These are phyloP conservation scores for Euptelea pleiosperma DNA, from an alignment of 164 flowering plant species.

Conservation along the genomic window DNA sequence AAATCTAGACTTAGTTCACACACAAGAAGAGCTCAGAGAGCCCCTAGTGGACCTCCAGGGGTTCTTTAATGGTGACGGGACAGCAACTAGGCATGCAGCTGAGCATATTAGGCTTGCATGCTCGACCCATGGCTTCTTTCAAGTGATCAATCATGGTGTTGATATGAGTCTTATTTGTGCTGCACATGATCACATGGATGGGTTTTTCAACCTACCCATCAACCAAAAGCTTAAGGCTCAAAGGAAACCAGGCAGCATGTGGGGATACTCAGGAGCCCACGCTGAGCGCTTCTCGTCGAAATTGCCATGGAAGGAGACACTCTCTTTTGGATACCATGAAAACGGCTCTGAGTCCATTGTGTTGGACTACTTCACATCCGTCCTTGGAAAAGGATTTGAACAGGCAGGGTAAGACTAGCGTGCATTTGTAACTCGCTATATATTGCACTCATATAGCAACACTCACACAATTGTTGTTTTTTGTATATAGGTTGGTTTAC, in stretches of 20 bases:
- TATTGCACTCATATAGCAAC: not conserved
- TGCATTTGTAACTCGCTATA: not conserved
- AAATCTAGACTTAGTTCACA: conserved; percentile 13
- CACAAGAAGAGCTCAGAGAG: conserved; percentile 27
- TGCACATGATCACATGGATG: conserved; percentile 21
- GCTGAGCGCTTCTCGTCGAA: conserved; percentile 35
- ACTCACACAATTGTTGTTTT: not conserved
- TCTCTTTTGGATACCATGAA: conserved; percentile 26
- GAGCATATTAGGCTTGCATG: conserved; percentile 33
- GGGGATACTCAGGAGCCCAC: conserved; percentile 40
- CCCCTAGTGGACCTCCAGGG: conserved; percentile 42
- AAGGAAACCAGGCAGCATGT: conserved; percentile 17
- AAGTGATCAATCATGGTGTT: conserved; percentile 48
- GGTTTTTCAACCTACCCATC: conserved; percentile 34
- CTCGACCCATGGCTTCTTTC: conserved; percentile 49
- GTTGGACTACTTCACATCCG: conserved; percentile 18
- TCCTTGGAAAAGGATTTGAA: conserved; percentile 20
- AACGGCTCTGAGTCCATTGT: conserved; percentile 9
- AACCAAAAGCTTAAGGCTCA: conserved; percentile 19
- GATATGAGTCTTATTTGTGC: conserved; percentile 18
- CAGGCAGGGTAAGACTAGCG: conserved; percentile 13
- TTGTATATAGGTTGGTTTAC: conserved; percentile 26
- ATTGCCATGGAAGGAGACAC: conserved; percentile 52
- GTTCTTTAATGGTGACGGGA: conserved; percentile 30
- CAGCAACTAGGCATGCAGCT: conserved; percentile 23